phyloP scores from a whole-genome alignment of 2,329 filamentous ascomycete species.

The Fusarium irregulare region DNA sequence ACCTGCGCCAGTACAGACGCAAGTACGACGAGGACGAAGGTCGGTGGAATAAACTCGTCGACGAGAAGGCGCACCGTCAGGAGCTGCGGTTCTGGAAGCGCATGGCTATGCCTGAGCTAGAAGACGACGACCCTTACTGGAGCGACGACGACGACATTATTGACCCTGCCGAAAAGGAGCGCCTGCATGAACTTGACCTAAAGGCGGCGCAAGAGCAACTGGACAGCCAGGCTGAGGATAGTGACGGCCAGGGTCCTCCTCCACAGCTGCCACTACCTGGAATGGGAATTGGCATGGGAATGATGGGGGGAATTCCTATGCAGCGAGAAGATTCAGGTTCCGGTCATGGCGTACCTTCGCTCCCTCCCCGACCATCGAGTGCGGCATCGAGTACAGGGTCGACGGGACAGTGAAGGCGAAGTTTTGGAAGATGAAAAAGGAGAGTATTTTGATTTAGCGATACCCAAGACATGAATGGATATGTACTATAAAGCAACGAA shows the following conservation, averaged over 20 bases:
- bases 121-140: constrained; percentile 70
- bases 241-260: constrained; percentile 47
- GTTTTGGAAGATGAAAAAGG: constrained; percentile 1
- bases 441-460: constrained; percentile 46
- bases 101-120: constrained; percentile 70
- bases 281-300: constrained; percentile 41
- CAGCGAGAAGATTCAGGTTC: constrained; percentile 51
- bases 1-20: constrained; percentile 66
- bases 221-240: constrained; percentile 50
- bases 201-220: constrained; percentile 57
- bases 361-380: constrained; percentile 53
- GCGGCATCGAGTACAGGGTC: constrained; percentile 58
- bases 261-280: constrained; percentile 37
- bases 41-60: constrained; percentile 64
- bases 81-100: constrained; percentile 75
- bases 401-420: constrained; percentile 50
- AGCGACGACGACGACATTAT: constrained; percentile 74
- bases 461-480: constrained; percentile 47
- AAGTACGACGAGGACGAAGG: constrained; percentile 67
- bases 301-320: constrained; percentile 55
- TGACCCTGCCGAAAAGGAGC: constrained; percentile 69
- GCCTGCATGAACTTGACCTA: constrained; percentile 62
- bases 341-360: constrained; percentile 44
- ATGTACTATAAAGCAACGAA: constrained; percentile 34
- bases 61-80: constrained; percentile 64